Evolutionary conservation across 2,329 filamentous ascomycete genomes (phyloP).

Genomic region (Xylariaceae sp.): DNA sequence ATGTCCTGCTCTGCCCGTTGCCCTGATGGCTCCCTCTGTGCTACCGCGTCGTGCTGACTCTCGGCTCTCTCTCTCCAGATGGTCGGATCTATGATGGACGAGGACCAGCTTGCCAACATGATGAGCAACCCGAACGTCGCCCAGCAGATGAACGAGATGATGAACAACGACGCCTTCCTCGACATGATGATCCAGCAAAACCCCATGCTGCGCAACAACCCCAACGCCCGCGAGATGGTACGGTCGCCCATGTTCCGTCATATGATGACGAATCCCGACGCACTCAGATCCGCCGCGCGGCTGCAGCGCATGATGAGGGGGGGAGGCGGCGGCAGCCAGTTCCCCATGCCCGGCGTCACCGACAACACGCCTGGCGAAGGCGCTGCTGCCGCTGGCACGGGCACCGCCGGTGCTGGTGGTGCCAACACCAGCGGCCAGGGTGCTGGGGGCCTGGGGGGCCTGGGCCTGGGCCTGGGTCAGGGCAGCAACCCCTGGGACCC

Average conservation of each 20-base stretch:
- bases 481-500: slow-evolving; percentile 5
- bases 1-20: too few species aligned
- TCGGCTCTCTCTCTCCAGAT: slow-evolving; percentile 48
- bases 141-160: slow-evolving; percentile 84
- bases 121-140: slow-evolving; percentile 83
- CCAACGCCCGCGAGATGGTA: slow-evolving; percentile 74
- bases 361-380: slow-evolving; percentile 65
- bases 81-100: slow-evolving; percentile 70
- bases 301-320: slow-evolving; percentile 68
- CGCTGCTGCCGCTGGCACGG: slow-evolving; percentile 28
- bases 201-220: slow-evolving; percentile 44
- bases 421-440: slow-evolving; percentile 17
- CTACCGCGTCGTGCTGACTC: slow-evolving; percentile 11
- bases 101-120: slow-evolving; percentile 76
- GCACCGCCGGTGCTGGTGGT: slow-evolving; percentile 17
- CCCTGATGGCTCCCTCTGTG: slow-evolving; percentile 2
- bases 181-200: slow-evolving; percentile 93
- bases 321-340: slow-evolving; percentile 40
- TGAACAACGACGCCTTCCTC: slow-evolving; percentile 90
- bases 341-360: slow-evolving; percentile 86
- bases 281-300: slow-evolving; percentile 72
- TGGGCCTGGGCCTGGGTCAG: slow-evolving; percentile 24
- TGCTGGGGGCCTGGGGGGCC: too few species aligned
- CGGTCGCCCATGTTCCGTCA: slow-evolving; percentile 81
- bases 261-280: slow-evolving; percentile 87